Percentiles rank a stretch among this genome's conserved stretches.
Evolutionary conservation across 176 grass and related monocot species (phyloP).

Genomic region (Eleusine coracana): DNA sequence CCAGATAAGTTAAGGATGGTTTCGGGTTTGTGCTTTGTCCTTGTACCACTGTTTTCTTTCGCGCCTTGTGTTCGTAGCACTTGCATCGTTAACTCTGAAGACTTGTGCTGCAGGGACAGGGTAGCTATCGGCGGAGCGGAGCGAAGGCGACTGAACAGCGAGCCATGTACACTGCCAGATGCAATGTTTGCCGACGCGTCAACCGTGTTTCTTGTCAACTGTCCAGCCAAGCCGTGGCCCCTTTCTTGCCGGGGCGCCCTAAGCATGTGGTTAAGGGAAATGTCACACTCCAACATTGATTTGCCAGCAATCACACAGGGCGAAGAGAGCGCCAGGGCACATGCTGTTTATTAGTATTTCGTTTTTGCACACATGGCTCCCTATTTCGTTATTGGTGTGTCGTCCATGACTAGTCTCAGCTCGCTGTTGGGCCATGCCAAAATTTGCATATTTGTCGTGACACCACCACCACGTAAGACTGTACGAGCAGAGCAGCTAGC

Average conservation of each 20-base stretch:
- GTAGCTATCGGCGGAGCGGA: background rate
- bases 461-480: no score
- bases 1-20: background rate
- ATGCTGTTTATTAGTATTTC: background rate
- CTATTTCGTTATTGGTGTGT: background rate
- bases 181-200: background rate
- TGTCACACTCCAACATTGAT: constrained; percentile 1
- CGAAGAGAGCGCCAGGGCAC: background rate
- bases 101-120: background rate
- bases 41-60: background rate
- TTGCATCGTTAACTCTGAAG: background rate
- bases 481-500: no score
- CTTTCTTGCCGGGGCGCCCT: background rate
- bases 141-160: background rate
- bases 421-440: background rate
- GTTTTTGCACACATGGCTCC: background rate
- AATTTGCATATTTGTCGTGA: no score
- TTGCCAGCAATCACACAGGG: background rate
- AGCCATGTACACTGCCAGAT: background rate
- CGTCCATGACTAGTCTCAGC: background rate
- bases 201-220: background rate
- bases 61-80: background rate
- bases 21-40: background rate
- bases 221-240: background rate
- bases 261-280: background rate